Evolutionary conservation across 106 monocot species (phyloP).

Genomic region (Dendrobium officinale): DNA sequence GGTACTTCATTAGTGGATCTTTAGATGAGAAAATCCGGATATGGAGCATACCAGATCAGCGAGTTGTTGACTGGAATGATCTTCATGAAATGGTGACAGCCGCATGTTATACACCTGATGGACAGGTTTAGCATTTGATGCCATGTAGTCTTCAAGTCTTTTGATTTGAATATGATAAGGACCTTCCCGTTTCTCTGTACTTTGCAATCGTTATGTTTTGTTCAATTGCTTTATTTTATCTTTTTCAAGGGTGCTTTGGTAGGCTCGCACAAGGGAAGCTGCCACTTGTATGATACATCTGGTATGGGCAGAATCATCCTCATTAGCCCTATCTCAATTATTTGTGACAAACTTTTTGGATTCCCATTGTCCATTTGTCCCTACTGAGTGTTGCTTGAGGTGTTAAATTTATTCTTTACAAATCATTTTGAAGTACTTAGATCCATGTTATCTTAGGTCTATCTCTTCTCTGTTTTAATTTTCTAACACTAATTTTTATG

Average conservation of each 20-base stretch:
- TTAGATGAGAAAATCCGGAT: constrained; percentile 88
- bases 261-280: constrained; percentile 75
- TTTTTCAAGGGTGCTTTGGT: constrained; percentile 65
- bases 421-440: neutral
- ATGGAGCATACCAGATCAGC: constrained; percentile 77
- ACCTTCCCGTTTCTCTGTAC: neutral
- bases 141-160: neutral
- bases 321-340: neutral
- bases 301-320: constrained; percentile 31
- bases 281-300: constrained; percentile 58
- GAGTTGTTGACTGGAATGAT: constrained; percentile 95
- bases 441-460: neutral
- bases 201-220: neutral
- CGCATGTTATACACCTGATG: constrained; percentile 89
- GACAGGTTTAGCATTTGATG: constrained; percentile 48
- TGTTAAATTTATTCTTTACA: neutral
- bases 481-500: too few relatives aligned
- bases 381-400: neutral
- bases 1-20: constrained; percentile 91
- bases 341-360: neutral
- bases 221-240: neutral
- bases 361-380: neutral
- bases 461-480: too few relatives aligned
- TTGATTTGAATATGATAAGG: neutral
- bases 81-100: constrained; percentile 98